These are phyloP conservation scores for Erythrophleum fordii DNA, from an alignment of 306 rosid species.

Conservation along the genomic window DNA sequence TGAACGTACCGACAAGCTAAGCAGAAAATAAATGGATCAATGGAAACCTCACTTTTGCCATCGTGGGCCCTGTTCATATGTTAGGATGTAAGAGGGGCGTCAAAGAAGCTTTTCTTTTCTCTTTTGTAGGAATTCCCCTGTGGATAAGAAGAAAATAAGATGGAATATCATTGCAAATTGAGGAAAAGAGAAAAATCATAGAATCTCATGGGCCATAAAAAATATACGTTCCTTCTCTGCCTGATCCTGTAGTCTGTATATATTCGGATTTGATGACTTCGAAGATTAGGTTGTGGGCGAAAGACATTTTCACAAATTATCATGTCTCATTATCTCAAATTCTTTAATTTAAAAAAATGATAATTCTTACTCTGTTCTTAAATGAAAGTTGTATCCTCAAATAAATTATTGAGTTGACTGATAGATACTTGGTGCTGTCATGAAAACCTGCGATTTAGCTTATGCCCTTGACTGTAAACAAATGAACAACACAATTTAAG, in stretches of 20 bases:
- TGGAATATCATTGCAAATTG: too few species aligned
- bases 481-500: too few species aligned
- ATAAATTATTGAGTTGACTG: background rate
- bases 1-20: background rate
- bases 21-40: background rate
- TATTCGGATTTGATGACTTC: background rate
- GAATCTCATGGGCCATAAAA: background rate
- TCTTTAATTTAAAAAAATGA: background rate
- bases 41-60: background rate
- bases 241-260: background rate
- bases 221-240: background rate
- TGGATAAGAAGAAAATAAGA: too few species aligned
- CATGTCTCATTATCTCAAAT: background rate
- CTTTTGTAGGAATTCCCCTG: too few species aligned
- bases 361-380: background rate
- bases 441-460: too few species aligned
- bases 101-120: too few species aligned
- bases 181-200: background rate
- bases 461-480: too few species aligned
- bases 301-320: background rate
- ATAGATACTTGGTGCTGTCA: background rate
- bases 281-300: background rate
- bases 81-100: too few species aligned
- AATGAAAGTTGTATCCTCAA: background rate
- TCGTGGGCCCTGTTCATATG: background rate